phyloP scores from a whole-genome alignment of 2,329 filamentous ascomycete genomes.

The Hypoxylon sp. region DNA sequence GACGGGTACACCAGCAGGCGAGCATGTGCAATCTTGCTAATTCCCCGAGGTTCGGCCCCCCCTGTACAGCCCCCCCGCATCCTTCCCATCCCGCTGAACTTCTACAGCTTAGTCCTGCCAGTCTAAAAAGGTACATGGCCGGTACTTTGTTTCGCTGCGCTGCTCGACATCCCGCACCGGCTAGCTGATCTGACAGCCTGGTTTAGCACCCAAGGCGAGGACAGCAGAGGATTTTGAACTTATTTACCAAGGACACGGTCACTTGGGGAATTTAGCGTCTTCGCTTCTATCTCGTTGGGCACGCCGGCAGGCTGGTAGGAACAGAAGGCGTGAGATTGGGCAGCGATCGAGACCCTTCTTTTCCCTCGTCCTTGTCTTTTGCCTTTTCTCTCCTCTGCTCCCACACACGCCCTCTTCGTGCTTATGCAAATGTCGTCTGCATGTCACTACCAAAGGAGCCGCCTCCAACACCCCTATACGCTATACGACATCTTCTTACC shows the following conservation, averaged over 20 bases:
- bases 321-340: conserved; percentile 19
- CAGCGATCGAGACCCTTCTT: conserved; percentile 21
- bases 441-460: too few species aligned
- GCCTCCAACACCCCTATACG: too few species aligned
- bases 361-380: neutral
- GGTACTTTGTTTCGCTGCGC: too few species aligned
- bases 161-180: conserved; percentile 29
- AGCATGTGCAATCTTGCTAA: too few species aligned
- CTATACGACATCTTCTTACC: too few species aligned
- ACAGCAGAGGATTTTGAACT: conserved; percentile 20
- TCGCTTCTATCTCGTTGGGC: conserved; percentile 11
- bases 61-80: conserved; percentile 7
- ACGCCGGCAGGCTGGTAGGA: neutral
- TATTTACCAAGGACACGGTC: conserved; percentile 12
- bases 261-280: conserved; percentile 14
- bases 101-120: too few species aligned
- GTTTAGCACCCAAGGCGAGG: conserved; percentile 10
- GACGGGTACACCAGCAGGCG: too few species aligned
- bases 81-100: conserved; percentile 22
- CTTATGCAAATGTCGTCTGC: conserved; percentile 24
- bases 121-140: too few species aligned
- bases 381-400: neutral
- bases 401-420: neutral
- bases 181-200: neutral
- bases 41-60: conserved; percentile 8